Evolutionary conservation across 768 basidiomycete species (phyloP), one percentile per base, ranked within the genome.

Genomic region (Calocera viscosa): DNA sequence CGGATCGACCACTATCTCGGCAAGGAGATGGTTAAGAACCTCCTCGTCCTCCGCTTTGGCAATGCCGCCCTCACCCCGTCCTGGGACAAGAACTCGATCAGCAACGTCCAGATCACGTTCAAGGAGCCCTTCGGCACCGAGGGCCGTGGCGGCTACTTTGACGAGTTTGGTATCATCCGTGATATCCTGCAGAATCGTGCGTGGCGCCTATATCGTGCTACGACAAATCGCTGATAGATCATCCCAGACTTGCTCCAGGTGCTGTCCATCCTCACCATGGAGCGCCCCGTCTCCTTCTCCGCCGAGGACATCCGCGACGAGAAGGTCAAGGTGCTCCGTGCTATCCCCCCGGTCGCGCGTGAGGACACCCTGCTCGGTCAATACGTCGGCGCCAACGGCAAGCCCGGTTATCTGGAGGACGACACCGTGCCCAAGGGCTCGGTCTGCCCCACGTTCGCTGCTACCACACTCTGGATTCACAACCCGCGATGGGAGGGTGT

Each of bases 141-240:
- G 75, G 95, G 95, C n/a, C 90, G 95, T 71, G 95, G 95, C n/a
- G 95, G 96, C 19, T 99, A 99, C 83, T 99, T 99, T 80, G 95
- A 99, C 76, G 94, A 98, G 78, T 99, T 97, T 78, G 96, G 96
- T 66, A 98, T 99, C 76, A 94, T 99, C 77, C 89, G 95, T 74
- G 95, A 99, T 77, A 82, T 99, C 68, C 80, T 94, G 75, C 95
- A 99, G 80, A 99, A 99, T 78, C 95, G 95, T 96, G 77, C 78
- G 94, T 84, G 28, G 34, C 14, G 26, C 30, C 8, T 60, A 1
- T 11, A 1, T 41, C 47, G 40, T 47, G 26, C 66, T 28, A 34
- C 47, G 47, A 28, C n/a, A 40, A 65, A n/a, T 68, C 64, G 70
- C 73, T 67, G 69, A 68, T 65, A 66, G 66, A 68, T 7, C 28